Evolutionary conservation across 2,329 filamentous ascomycete genomes (phyloP), one percentile per base, ranked within the genome.

Genomic region (Pseudogymnoascus sp.): DNA sequence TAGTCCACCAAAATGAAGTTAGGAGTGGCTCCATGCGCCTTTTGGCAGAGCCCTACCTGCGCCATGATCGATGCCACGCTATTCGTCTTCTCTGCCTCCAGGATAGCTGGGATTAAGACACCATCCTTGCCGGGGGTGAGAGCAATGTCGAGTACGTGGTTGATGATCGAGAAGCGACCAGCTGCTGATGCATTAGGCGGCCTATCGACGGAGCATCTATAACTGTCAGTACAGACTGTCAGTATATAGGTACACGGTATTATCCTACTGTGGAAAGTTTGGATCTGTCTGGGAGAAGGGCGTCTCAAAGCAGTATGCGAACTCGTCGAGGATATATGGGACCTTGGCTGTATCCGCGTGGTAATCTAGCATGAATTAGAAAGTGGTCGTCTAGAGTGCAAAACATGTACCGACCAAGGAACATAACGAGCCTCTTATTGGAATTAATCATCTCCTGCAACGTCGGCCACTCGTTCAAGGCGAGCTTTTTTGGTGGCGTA

Each of bases 231-330:
- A 57, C 11, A 4, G 5, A 6, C 6, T 21, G n/a, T 16, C 10
- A 21, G 7, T 14, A 4, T n/a, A 34, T 21, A 25, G 10, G 28
- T 19, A 21, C 6, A 19, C 4, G 16, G 28, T 13, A 57, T 14
- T 16, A n/a, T 21, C 51, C 10, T 36, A 57, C 51, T 57, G 51
- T 36, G 85, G 85, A 71, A 89, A 87, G 14, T 77, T 78, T 0
- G 81, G 75, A 61, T 83, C 77, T 1, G 81, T 83, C 65, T 85
- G 85, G 67, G 89, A 85, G 75, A 83, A 93, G 0, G 83, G 80
- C 51, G 89, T 93, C 73, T 93, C 90, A 78, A 89, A 92, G 68
- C 88, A 82, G 75, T 85, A 85, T 23, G 77, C 75, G 71, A 86
- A 90, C 72, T 89, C 81, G 71, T 83, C 79, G 63, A 89, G 78